These are phyloP conservation scores for Dioscorea dumetorum DNA, from an alignment of 106 monocot species.

Conservation along the genomic window DNA sequence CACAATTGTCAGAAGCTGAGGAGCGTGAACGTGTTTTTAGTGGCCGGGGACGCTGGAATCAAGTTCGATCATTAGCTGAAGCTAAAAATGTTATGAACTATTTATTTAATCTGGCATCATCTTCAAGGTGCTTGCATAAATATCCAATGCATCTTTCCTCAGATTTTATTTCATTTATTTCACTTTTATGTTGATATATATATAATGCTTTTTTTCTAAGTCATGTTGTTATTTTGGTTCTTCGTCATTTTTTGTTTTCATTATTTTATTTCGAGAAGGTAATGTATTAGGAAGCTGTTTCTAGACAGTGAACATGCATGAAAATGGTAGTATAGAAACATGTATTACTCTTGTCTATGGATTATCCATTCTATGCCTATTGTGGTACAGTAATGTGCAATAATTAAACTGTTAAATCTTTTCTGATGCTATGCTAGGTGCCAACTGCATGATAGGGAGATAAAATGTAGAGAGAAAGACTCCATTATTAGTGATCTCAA, in stretches of 20 bases:
- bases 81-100: conserved; percentile 83
- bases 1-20: conserved; percentile 91
- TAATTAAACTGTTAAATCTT: no score
- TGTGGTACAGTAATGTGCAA: no score
- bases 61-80: conserved; percentile 72
- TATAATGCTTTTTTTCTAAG: no score
- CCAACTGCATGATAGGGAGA: conserved; percentile 55
- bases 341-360: background rate
- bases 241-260: no score
- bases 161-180: background rate
- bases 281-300: no score
- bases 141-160: no score
- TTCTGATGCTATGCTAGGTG: conserved; percentile 29
- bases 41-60: conserved; percentile 82
- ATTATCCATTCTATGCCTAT: no score
- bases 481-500: conserved; percentile 48
- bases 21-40: conserved; percentile 71
- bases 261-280: no score
- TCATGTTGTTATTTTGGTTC: no score
- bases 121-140: conserved; percentile 44
- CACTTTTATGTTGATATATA: no score
- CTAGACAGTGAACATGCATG: background rate
- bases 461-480: conserved; percentile 65
- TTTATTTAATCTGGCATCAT: conserved; percentile 73
- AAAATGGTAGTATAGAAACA: background rate